Evolutionary conservation across 192 early-diverging fungal genomes (phyloP).

Genomic region (Gigaspora rosea): DNA sequence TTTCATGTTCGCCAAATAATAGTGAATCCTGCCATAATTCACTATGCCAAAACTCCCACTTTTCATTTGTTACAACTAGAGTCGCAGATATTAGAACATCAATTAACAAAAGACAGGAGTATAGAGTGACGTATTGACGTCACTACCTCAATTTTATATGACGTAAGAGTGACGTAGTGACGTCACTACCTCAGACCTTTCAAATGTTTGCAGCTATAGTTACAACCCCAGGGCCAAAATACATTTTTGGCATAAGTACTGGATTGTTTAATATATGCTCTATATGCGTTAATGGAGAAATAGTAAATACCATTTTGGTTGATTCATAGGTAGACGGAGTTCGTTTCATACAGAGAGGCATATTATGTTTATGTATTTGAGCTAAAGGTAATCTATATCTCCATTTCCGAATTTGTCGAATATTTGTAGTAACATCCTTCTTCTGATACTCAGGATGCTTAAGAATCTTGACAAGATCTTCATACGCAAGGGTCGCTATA

Average conservation of each 20-base stretch:
- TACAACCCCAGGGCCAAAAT: background rate
- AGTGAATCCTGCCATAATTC: background rate
- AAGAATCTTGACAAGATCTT: constrained; percentile 9
- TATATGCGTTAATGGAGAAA: background rate
- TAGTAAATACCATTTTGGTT: constrained; percentile 14
- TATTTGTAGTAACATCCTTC: background rate
- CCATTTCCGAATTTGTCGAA: background rate
- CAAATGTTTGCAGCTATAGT: no score
- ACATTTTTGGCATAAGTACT: background rate
- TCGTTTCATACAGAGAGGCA: background rate
- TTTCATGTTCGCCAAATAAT: background rate
- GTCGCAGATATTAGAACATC: no score
- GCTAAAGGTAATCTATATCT: background rate
- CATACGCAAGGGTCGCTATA: constrained; percentile 10
- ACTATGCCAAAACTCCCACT: background rate
- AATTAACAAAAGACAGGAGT: no score
- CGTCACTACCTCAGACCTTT: no score
- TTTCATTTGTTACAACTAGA: background rate
- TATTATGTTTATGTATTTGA: background rate
- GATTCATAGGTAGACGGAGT: background rate
- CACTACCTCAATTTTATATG: no score
- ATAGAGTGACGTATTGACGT: no score
- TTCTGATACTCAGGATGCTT: background rate
- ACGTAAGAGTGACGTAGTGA: no score
- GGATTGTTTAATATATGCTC: constrained; percentile 1